Conservation (phyloP, 2,329 filamentous ascomycete species). For the Pseudogymnoascus pannorum region DNA sequence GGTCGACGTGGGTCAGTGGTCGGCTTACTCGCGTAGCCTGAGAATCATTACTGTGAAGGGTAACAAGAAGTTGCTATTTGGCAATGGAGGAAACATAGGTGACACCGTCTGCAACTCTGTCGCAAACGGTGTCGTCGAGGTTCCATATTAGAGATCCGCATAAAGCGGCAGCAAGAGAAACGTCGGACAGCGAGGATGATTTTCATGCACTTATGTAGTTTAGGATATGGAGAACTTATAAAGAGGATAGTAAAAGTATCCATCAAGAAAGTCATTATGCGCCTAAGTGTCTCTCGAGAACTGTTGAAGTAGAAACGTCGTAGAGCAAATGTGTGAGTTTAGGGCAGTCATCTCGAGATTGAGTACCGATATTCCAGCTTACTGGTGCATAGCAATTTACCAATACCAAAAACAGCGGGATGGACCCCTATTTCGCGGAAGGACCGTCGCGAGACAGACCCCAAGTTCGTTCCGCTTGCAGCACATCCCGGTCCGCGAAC, state of each 20-base stretch:
- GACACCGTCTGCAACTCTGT: not conserved
- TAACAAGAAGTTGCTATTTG: slow-evolving; percentile 10
- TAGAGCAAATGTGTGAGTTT: too few species aligned
- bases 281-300: too few species aligned
- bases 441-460: not conserved
- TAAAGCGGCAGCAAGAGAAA: not conserved
- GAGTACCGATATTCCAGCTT: too few species aligned
- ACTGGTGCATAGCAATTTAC: too few species aligned
- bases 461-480: not conserved
- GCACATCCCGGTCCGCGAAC: not conserved
- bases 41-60: not conserved
- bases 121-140: slow-evolving; percentile 6
- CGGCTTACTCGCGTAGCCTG: slow-evolving; percentile 13
- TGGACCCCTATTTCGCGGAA: not conserved
- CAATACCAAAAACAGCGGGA: not conserved
- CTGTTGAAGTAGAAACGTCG: too few species aligned
- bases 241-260: not conserved
- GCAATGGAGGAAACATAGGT: slow-evolving; percentile 10
- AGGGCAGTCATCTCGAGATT: too few species aligned
- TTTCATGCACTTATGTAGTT: not conserved
- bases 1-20: slow-evolving; percentile 9
- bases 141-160: not conserved
- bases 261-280: not conserved
- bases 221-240: not conserved
- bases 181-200: not conserved